Evolutionary conservation across 169 alveolate genomes (phyloP).

Genomic region (Plasmodium chabaudi): DNA sequence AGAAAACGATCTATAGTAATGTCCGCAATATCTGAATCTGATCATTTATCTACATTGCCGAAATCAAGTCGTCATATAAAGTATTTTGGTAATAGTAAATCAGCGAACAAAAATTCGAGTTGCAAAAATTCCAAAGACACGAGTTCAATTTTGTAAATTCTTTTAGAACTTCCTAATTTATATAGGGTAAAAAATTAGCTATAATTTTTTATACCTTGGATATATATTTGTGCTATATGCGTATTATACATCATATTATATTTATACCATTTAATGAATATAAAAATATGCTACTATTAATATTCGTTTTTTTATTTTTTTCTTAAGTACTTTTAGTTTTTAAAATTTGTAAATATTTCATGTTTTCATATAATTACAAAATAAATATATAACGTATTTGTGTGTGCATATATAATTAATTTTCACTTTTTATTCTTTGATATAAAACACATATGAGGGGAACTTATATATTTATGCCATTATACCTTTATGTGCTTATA

Average conservation of each 20-base stretch:
- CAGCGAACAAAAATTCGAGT: constrained; percentile 17
- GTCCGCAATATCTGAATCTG: constrained; percentile 1
- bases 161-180: background rate
- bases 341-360: too few species aligned
- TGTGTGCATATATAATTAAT: too few species aligned
- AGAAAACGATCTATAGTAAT: constrained; percentile 56
- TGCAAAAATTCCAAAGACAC: constrained; percentile 25
- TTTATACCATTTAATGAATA: too few species aligned
- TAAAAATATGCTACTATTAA: too few species aligned
- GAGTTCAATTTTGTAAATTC: constrained; percentile 5
- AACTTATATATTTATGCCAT: too few species aligned
- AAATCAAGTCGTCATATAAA: constrained; percentile 12
- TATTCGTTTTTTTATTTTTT: too few species aligned
- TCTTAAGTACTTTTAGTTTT: too few species aligned
- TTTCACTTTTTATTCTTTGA: too few species aligned
- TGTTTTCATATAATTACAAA: too few species aligned
- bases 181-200: background rate
- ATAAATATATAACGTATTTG: too few species aligned
- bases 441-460: too few species aligned
- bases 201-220: background rate
- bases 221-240: background rate
- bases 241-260: background rate
- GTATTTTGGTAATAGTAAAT: constrained; percentile 8
- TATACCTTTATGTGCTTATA: too few species aligned
- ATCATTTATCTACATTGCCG: background rate